These are phyloP conservation scores for Trichoderma guizhouense DNA, from an alignment of 2,329 filamentous ascomycete species.

Conservation along the genomic window DNA sequence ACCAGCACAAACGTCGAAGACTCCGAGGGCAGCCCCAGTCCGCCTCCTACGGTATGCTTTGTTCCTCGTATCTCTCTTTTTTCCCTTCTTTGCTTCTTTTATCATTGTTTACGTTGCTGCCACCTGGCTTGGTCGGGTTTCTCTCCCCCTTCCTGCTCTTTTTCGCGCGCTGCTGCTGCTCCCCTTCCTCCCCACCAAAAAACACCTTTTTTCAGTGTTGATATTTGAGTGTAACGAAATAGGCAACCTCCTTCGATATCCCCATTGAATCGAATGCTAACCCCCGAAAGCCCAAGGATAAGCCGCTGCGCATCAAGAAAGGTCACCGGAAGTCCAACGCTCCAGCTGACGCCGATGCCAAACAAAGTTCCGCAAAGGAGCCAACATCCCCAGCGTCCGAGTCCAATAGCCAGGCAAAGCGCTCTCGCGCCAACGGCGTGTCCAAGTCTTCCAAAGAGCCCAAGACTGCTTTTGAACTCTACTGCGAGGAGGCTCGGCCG, in stretches of 20 bases:
- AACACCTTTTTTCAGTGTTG: constrained; percentile 29
- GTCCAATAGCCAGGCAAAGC: constrained; percentile 38
- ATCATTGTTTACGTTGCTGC: background rate
- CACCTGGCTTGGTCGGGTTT: background rate
- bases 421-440: constrained; percentile 38
- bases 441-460: constrained; percentile 41
- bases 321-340: constrained; percentile 62
- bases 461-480: constrained; percentile 52
- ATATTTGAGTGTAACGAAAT: constrained; percentile 33
- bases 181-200: constrained; percentile 15
- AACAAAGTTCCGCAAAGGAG: constrained; percentile 45
- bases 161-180: background rate
- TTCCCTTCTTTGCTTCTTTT: background rate
- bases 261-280: constrained; percentile 36
- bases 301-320: constrained; percentile 71
- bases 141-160: background rate
- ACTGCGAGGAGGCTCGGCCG: constrained; percentile 49
- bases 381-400: constrained; percentile 49
- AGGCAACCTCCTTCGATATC: constrained; percentile 32
- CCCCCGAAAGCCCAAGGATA: constrained; percentile 65
- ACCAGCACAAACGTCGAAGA: constrained; percentile 74
- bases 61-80: background rate
- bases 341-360: constrained; percentile 43
- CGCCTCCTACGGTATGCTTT: constrained; percentile 67
- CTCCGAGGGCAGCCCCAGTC: constrained; percentile 74